Evolutionary conservation across 805 yeast species (phyloP), one percentile per base, ranked within the genome.

Genomic region (Starmerella floricola): DNA sequence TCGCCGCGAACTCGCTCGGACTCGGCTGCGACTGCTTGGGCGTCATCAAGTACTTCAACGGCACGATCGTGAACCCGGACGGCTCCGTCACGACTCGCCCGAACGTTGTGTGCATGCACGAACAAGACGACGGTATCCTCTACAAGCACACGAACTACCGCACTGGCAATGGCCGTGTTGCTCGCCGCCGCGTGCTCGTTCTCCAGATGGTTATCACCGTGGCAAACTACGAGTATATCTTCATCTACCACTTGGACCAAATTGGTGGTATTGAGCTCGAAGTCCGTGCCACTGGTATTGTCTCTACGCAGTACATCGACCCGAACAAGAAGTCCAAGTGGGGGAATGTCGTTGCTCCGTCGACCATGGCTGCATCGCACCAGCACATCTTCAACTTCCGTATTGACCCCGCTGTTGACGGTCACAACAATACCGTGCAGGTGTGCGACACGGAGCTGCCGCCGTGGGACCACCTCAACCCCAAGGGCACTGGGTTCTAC

Each of bases 1-100:
- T 68, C 48, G 72, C 68, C 47, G 87, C 81, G 50, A 79, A 81
- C 65, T 70, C 72, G 38, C 68, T 80, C 55, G 67, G 63, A 34
- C 69, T 80, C 47, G 91, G 91, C 39, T 80, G 91, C 63, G 87
- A 80, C 65, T 80, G 91, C 69, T 67, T 80, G 36, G 91, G 91
- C 55, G 75, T 75, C 46, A 79, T 80, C 60, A 74, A 78, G 61
- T 80, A 80, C 66, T 59, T 79, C 56, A 84, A 80, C 56, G 74
- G 76, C 45, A 60, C 67, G 45, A 71, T 75, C 53, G 65, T 71
- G 46, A 67, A 71, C 53, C 65, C 71, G 39, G 66, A 67, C 34
- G 88, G 87, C 63, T 72, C 71, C 45, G 78, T 83, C 30, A 65
- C 65, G 41, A 63, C 73, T 42, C 66, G 78, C 47, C 77, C 80